Evolutionary conservation across 148 eudicot species (phyloP).

Genomic region (Vaccinium macrocarpon): DNA sequence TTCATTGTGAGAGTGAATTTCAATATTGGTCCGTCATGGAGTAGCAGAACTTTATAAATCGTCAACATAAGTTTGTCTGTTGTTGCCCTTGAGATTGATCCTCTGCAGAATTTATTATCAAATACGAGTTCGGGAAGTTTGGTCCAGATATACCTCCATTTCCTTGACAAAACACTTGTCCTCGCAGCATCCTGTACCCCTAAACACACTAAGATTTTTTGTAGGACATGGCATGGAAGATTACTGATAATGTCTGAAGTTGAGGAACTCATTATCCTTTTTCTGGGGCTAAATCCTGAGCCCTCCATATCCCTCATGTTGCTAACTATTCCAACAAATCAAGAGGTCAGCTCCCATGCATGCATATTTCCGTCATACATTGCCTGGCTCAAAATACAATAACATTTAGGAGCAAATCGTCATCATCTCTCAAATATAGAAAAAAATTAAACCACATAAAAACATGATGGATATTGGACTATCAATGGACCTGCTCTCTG

Average conservation of each 20-base stretch:
- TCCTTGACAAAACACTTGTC: constrained; percentile 15
- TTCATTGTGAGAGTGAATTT: not conserved
- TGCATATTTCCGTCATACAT: too few species aligned
- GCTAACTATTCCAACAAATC: too few species aligned
- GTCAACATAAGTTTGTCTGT: not conserved
- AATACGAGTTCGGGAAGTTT: constrained; percentile 18
- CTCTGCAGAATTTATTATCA: not conserved
- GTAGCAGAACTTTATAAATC: not conserved
- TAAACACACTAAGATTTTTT: constrained; percentile 9
- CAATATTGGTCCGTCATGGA: not conserved
- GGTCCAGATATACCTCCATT: constrained; percentile 24
- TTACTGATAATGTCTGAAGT: not conserved
- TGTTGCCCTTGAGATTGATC: not conserved
- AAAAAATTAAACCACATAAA: too few species aligned
- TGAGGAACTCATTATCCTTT: not conserved
- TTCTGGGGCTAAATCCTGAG: too few species aligned
- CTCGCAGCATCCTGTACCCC: constrained; percentile 12
- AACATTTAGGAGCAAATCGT: too few species aligned
- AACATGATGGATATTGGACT: too few species aligned
- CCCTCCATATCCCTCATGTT: too few species aligned
- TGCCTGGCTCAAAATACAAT: too few species aligned
- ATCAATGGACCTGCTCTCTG: too few species aligned
- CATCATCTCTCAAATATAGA: too few species aligned
- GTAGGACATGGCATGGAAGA: not conserved
- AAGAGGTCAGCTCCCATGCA: too few species aligned